Base-by-base conservation (phyloP, 1,284 basidiomycete genomes). In the Caloboletus firmus region DNA sequence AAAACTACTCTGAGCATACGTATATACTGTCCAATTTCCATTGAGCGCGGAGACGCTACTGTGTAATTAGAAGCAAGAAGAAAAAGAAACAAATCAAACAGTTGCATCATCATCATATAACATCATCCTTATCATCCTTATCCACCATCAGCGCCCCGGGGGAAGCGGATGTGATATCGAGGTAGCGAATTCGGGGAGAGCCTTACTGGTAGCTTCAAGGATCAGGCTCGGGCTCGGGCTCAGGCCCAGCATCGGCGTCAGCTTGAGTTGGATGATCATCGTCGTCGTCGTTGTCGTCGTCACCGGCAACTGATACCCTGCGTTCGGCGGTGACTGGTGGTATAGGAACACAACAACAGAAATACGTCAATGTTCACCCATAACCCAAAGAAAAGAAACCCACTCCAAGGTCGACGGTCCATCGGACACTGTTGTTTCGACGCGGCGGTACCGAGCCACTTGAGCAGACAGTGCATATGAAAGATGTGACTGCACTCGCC, bases 401-500 rank as follows among this genome's bases (percentile, higher is more conserved):
- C 63, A 96, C 94, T 89, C 95, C 95, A 98, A 5, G 86, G 79
- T 64, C 92, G 78, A 41, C 95, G 79, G 67, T 97, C 95, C 89
- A 98, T 94, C 12, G 95, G 95, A 76, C 95, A 97, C 64, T 93
- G 91, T 62, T 89, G 85, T 68, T 95, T 95, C 34, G 89, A 92
- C 15, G 89, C 83, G 4, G 87, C 79, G 0, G 93, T 94, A 2
- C 85, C 85, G 57, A 97, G 85, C 95, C 95, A 98, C 70, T 96
- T 96, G 61, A 95, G 79, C 13, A 98, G 75, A 73, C 95, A 97
- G 72, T 95, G 93, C 91, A 95, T 93, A 70, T 95, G 93, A 68
- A 94, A 95, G 52, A 96, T 86, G 70, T 97, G 95, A 7, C 87
- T 92, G 67, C 95, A 98, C 74, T 95, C 88, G 26, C 95, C 95